phyloP scores from a whole-genome alignment of 306 rosid genomes.

The Canavalia gladiata region DNA sequence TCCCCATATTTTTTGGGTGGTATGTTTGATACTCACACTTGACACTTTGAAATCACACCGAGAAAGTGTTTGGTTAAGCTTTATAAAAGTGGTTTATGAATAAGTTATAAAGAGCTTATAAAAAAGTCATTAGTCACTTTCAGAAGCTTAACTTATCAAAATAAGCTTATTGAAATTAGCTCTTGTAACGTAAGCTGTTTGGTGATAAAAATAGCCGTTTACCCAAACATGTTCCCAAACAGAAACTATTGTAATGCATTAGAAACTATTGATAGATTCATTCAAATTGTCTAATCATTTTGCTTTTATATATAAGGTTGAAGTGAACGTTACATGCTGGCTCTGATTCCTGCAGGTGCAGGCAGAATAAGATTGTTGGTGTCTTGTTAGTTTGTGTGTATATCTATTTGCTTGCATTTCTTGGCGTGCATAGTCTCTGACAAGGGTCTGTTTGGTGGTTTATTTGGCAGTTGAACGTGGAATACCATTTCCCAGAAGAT shows the following conservation, averaged over 20 bases:
- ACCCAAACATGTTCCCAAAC: neutral
- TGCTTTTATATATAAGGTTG: conserved; percentile 10
- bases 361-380: conserved; percentile 30
- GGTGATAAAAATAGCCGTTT: neutral
- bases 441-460: conserved; percentile 37
- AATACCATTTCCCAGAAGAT: conserved; percentile 96
- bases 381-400: conserved; percentile 20
- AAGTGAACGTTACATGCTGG: conserved; percentile 33
- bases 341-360: conserved; percentile 1
- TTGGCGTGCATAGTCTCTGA: conserved; percentile 39
- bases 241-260: conserved; percentile 10
- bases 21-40: neutral
- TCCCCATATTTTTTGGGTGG: neutral
- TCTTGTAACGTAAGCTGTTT: neutral
- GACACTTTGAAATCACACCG: conserved; percentile 7
- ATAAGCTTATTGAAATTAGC: neutral
- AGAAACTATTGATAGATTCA: neutral
- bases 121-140: neutral
- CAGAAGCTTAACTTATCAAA: neutral
- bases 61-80: neutral
- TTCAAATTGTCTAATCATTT: conserved; percentile 30
- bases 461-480: conserved; percentile 87
- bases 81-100: neutral
- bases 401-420: conserved; percentile 17
- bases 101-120: neutral